Conservation (phyloP, 1,139 yeast genomes). For the Kazachstania sp. region DNA sequence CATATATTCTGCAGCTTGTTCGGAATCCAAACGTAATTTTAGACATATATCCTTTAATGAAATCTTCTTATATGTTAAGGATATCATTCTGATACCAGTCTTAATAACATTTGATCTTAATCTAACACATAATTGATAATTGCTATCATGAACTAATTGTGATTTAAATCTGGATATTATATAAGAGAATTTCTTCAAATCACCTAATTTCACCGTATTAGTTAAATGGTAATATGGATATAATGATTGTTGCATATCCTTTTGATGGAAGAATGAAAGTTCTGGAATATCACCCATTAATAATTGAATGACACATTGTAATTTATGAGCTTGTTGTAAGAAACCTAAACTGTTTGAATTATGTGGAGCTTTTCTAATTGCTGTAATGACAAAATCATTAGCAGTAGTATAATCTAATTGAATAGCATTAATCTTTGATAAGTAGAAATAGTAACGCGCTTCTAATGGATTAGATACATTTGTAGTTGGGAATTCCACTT, state of each 20-base stretch:
- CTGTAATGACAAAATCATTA: conserved; percentile 80
- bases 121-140: conserved; percentile 75
- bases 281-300: conserved; percentile 98
- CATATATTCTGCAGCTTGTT: conserved; percentile 92
- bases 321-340: conserved; percentile 80
- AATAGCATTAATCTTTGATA: conserved; percentile 82
- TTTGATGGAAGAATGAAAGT: conserved; percentile 65
- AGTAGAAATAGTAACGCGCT: conserved; percentile 84
- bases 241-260: conserved; percentile 48
- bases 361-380: conserved; percentile 96
- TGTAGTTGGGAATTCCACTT: conserved; percentile 66
- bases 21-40: conserved; percentile 84
- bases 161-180: conserved; percentile 61
- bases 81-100: conserved; percentile 92
- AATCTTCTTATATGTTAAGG: conserved; percentile 83
- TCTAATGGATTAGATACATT: conserved; percentile 76
- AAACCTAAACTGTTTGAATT: conserved; percentile 80
- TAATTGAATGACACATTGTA: conserved; percentile 80
- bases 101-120: conserved; percentile 95
- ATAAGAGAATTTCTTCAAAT: conserved; percentile 68
- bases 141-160: conserved; percentile 65
- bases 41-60: conserved; percentile 86
- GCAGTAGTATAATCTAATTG: conserved; percentile 92
- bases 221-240: conserved; percentile 82
- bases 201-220: conserved; percentile 89